Evolutionary conservation across 2,329 filamentous ascomycete genomes (phyloP).

Genomic region (Hypoxylon sp.): DNA sequence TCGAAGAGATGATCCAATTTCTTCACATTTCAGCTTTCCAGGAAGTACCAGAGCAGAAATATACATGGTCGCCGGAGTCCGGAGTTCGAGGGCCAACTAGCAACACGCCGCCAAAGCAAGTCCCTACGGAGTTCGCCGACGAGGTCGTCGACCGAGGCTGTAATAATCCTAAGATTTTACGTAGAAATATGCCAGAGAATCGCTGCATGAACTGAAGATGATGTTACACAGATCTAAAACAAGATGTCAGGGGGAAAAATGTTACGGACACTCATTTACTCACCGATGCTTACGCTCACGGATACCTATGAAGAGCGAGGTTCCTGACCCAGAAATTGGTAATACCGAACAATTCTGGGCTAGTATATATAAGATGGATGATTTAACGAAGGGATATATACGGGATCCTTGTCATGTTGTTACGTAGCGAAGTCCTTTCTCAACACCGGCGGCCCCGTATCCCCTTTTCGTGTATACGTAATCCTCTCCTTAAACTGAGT

Average conservation of each 20-base stretch:
- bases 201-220: background rate
- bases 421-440: background rate
- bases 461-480: background rate
- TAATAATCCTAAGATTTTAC: background rate
- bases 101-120: constrained; percentile 1
- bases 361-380: background rate
- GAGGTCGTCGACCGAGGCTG: background rate
- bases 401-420: background rate
- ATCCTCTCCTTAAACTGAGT: background rate
- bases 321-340: background rate
- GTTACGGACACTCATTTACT: background rate
- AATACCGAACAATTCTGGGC: background rate
- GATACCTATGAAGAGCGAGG: background rate
- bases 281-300: background rate
- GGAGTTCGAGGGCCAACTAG: background rate
- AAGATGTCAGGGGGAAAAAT: background rate
- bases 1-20: background rate
- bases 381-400: background rate
- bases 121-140: background rate
- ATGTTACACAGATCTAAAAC: background rate
- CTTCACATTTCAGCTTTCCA: constrained; percentile 4
- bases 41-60: background rate
- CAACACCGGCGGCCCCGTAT: background rate
- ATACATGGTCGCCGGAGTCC: constrained; percentile 4
- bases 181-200: constrained; percentile 2